Evolutionary conservation across 2,329 filamentous ascomycete species (phyloP), one percentile per base, ranked within the genome.

Genomic region (Whalleya microplaca): DNA sequence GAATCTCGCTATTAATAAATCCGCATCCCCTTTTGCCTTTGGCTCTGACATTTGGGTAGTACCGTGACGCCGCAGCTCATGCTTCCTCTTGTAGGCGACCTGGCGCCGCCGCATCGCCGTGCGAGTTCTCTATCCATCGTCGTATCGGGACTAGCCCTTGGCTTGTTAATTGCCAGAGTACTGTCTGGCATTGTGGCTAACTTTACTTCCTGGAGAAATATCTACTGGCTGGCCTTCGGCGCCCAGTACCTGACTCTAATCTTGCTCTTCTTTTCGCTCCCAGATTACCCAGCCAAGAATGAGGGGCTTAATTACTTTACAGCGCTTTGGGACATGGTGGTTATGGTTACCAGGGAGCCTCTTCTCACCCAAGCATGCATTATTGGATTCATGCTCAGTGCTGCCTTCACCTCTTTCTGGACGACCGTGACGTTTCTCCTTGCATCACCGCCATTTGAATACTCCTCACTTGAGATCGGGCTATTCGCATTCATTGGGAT

Each of bases 391-490:
- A 43, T 71, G 9, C 44, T 72, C 4, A 80, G 80, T 6, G 79
- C 81, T 0, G 84, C 82, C 1, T 90, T 90, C 69, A 90, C 87
- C 2, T 71, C 66, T 2, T 72, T 86, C 76, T 90, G 87, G 87
- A 90, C 87, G 0, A 94, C 90, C 0, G 72, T 95, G 40, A 94
- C 90, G 0, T 96, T 96, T 69, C 79, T 95, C 4, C 82, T 96
- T 18, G 84, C 89, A 0, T 86, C 82, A 0, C 74, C 81, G 2
- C 90, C 90, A 0, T 96, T 91, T 68, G 72, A 80, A 51, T 93
- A 89, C 69, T 75, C 80, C 0, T 84, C 88, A 0, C 71, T 91
- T 0, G 78, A 81, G 3, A 92, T 95, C 48, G 90, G 91, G 0
- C 78, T 95, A 3, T 95, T 95, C 70, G 89, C 89, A 0, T 76